Percentiles rank a stretch among this genome's conserved stretches.
These are phyloP conservation scores for Tolypocladium sp. DNA, from an alignment of 2,329 filamentous ascomycete genomes.

Conservation along the genomic window DNA sequence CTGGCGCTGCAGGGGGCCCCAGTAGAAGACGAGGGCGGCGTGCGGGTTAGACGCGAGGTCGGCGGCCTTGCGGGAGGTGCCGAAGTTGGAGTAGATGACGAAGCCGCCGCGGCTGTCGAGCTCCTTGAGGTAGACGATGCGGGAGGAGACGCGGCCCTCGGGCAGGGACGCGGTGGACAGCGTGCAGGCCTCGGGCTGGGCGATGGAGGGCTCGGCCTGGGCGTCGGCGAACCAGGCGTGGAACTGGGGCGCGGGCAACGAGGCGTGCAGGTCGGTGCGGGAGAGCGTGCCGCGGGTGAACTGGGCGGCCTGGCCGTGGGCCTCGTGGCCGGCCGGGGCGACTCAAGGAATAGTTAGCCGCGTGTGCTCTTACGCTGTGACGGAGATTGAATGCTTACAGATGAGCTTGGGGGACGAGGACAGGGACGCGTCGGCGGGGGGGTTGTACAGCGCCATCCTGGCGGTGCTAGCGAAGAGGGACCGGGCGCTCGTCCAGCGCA, in stretches of 20 bases:
- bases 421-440: slow-evolving; percentile 19
- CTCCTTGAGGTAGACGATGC: slow-evolving; percentile 93
- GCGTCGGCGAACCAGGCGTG: slow-evolving; percentile 80
- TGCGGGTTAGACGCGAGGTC: slow-evolving; percentile 68
- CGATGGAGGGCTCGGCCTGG: slow-evolving; percentile 42
- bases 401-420: slow-evolving; percentile 30
- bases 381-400: slow-evolving; percentile 21
- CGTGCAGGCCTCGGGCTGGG: slow-evolving; percentile 81
- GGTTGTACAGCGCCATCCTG: slow-evolving; percentile 36
- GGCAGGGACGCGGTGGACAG: slow-evolving; percentile 79
- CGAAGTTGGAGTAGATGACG: slow-evolving; percentile 91
- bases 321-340: slow-evolving; percentile 52
- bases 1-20: slow-evolving; percentile 78
- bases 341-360: slow-evolving; percentile 26
- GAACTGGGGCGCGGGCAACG: slow-evolving; percentile 73
- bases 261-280: slow-evolving; percentile 47
- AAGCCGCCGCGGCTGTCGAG: slow-evolving; percentile 68
- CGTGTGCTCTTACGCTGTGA: too few relatives aligned
- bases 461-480: slow-evolving; percentile 11
- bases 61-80: slow-evolving; percentile 57
- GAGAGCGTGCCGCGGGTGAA: slow-evolving; percentile 59
- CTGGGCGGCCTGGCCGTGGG: slow-evolving; percentile 61
- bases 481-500: not conserved
- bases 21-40: slow-evolving; percentile 83
- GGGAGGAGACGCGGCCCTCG: slow-evolving; percentile 72